These are phyloP conservation scores for Pythium scleroteichum DNA, from an alignment of 352 stramenopile species.

Conservation along the genomic window DNA sequence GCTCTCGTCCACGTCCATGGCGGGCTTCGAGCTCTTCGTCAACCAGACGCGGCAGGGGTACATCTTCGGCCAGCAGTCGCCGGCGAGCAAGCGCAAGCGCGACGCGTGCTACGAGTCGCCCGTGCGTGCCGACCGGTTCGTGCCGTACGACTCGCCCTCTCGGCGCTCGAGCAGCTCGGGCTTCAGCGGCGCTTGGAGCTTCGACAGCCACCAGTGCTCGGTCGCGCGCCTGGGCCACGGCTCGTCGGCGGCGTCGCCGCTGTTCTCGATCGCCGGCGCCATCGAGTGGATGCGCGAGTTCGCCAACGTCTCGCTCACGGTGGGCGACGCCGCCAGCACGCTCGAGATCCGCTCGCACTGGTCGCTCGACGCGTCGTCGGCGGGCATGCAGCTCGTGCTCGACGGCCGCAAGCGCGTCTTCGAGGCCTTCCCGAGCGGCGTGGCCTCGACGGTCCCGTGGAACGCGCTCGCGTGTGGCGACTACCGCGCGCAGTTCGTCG, in stretches of 20 bases:
- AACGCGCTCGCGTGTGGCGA: conserved; percentile 39
- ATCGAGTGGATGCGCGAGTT: conserved; percentile 27
- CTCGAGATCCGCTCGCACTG: conserved; percentile 10
- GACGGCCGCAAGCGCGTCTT: conserved; percentile 45
- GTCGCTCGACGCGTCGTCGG: not conserved
- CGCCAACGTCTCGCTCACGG: conserved; percentile 21
- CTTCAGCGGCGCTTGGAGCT: conserved; percentile 11
- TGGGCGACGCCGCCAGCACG: conserved; percentile 5
- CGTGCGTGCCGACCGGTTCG: not conserved
- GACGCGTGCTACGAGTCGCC: not conserved
- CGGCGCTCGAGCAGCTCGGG: not conserved
- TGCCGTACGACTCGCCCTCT: not conserved
- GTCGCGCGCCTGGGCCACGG: not conserved
- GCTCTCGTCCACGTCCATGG: conserved; percentile 20
- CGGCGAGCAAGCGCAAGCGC: conserved; percentile 14
- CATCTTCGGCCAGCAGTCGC: not conserved
- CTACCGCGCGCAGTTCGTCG: conserved; percentile 41
- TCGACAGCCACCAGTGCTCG: conserved; percentile 16
- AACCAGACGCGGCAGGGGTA: conserved; percentile 9
- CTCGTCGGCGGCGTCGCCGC: no score
- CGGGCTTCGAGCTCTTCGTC: conserved; percentile 17
- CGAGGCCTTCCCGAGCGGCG: conserved; percentile 42
- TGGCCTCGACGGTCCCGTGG: conserved; percentile 40
- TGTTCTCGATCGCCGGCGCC: conserved; percentile 12
- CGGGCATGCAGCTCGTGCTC: conserved; percentile 38